Percentiles rank a stretch among this genome's conserved stretches.
Evolutionary conservation across 2,329 filamentous ascomycete genomes (phyloP).

Genomic region (Penicillium sp.): DNA sequence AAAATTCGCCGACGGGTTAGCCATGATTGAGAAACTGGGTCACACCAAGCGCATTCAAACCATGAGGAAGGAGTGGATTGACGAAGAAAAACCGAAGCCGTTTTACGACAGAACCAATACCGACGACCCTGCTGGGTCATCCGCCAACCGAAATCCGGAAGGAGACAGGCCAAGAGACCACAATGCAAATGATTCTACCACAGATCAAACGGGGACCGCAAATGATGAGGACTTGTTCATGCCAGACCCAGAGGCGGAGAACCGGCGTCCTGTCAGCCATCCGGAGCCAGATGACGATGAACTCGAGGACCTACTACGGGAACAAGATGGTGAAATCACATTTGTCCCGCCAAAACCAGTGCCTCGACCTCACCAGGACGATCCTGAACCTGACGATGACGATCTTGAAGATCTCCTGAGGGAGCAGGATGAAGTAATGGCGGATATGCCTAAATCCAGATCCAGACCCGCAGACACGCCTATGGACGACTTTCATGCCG

Average conservation of each 20-base stretch:
- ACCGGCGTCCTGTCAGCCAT: constrained; percentile 8
- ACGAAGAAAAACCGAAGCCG: constrained; percentile 51
- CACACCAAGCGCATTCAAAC: constrained; percentile 73
- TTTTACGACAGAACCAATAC: constrained; percentile 4
- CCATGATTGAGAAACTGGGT: constrained; percentile 88
- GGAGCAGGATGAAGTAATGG: constrained; percentile 35
- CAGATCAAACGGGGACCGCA: background rate
- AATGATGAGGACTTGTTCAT: constrained; percentile 26
- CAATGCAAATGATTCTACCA: background rate
- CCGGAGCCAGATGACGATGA: constrained; percentile 40
- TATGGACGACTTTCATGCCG: constrained; percentile 49
- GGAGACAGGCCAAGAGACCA: background rate
- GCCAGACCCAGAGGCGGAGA: constrained; percentile 16
- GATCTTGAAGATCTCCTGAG: constrained; percentile 51
- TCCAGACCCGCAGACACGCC: background rate
- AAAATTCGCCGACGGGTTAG: constrained; percentile 81
- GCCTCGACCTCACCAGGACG: constrained; percentile 5
- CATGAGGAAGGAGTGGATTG: constrained; percentile 75
- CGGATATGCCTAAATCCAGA: constrained; percentile 1
- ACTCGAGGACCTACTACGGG: constrained; percentile 51
- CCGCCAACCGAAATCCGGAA: constrained; percentile 2
- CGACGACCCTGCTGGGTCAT: constrained; percentile 1
- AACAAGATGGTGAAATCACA: constrained; percentile 36
- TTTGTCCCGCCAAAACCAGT: constrained; percentile 6
- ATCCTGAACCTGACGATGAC: constrained; percentile 37